A percentile compares a stretch with the other conserved stretches of the same genome.
Conservation (phyloP, 345 rosid genomes). For the Lepidium africanum region DNA sequence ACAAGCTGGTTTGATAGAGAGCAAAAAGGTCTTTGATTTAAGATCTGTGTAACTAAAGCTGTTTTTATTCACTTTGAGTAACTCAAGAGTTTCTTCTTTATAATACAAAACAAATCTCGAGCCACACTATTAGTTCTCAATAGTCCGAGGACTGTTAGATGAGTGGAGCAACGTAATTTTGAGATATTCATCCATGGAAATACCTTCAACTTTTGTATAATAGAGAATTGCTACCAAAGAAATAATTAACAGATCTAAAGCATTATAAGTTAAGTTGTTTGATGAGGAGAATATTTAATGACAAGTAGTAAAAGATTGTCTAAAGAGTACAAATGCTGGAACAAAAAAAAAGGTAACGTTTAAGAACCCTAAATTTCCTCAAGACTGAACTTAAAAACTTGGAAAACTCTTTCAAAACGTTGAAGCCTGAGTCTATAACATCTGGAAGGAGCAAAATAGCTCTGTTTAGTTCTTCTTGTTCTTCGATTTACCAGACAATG, state of each 20-base stretch:
- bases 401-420: conserved; percentile 17
- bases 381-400: conserved; percentile 16
- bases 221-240: background rate
- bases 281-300: conserved; percentile 13
- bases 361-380: conserved; percentile 14
- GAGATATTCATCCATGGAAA: background rate
- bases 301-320: background rate
- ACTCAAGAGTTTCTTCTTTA: background rate
- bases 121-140: background rate
- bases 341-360: conserved; percentile 10
- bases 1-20: conserved; percentile 19
- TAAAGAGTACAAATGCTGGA: conserved; percentile 22
- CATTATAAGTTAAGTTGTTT: conserved; percentile 1
- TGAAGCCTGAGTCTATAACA: conserved; percentile 6
- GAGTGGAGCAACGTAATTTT: no score
- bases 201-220: background rate
- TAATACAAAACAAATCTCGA: background rate
- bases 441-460: conserved; percentile 1
- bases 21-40: background rate
- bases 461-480: conserved; percentile 29
- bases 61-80: background rate
- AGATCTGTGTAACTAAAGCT: conserved; percentile 15
- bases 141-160: no score
- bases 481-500: conserved; percentile 29
- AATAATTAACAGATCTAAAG: background rate